Evolutionary conservation across 2,329 filamentous ascomycete genomes (phyloP).

Genomic region (Apiospora pterosperma): DNA sequence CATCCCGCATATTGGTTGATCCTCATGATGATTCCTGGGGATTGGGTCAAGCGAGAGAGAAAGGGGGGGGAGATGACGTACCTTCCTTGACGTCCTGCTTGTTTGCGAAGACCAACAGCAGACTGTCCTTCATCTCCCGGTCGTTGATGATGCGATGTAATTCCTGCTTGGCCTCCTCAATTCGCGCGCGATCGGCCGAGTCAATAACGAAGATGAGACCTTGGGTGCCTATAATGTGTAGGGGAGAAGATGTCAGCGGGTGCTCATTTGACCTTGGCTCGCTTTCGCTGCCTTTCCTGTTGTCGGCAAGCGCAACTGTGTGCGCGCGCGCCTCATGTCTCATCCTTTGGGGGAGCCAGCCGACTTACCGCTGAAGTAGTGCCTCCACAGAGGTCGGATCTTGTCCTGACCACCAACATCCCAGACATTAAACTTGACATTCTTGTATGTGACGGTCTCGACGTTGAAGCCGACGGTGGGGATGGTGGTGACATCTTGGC

Average conservation of each 20-base stretch:
- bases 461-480: conserved; percentile 99
- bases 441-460: conserved; percentile 98
- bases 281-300: background rate
- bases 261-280: background rate
- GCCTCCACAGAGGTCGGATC: conserved; percentile 94
- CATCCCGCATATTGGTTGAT: background rate
- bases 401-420: conserved; percentile 99
- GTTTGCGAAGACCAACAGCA: conserved; percentile 95
- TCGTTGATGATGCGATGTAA: conserved; percentile 97
- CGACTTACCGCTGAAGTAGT: conserved; percentile 80
- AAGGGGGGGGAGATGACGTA: conserved; percentile 34
- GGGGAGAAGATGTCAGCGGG: background rate
- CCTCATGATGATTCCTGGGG: background rate
- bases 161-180: conserved; percentile 90
- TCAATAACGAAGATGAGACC: conserved; percentile 99
- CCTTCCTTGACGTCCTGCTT: conserved; percentile 93
- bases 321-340: background rate
- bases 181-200: conserved; percentile 84
- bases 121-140: conserved; percentile 93
- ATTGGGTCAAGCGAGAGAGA: background rate
- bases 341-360: background rate
- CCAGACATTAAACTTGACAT: conserved; percentile 99
- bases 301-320: background rate
- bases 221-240: conserved; percentile 68
- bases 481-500: conserved; percentile 97